phyloP scores from a whole-genome alignment of 1,284 basidiomycete genomes.

The Farysia itapuensis region DNA sequence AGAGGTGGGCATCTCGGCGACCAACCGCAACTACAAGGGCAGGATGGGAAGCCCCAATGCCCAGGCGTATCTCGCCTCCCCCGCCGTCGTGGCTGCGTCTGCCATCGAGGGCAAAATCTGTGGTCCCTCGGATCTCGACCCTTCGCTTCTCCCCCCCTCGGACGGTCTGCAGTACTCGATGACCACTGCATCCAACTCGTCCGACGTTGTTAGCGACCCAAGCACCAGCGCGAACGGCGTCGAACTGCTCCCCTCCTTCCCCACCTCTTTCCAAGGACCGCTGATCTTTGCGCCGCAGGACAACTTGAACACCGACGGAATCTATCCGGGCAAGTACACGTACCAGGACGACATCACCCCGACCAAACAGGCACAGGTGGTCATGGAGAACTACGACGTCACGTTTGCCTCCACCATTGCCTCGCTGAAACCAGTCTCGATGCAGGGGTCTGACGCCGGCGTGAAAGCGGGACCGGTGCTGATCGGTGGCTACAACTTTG shows the following conservation, averaged over 20 bases:
- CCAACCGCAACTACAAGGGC: slow-evolving; percentile 98
- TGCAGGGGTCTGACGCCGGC: background rate
- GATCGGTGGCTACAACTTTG: slow-evolving; percentile 95
- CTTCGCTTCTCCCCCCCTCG: slow-evolving; percentile 65
- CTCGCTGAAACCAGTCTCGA: slow-evolving; percentile 62
- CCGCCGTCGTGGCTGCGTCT: slow-evolving; percentile 93
- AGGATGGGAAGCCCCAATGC: slow-evolving; percentile 96
- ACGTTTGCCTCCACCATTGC: slow-evolving; percentile 77
- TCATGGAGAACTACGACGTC: slow-evolving; percentile 95
- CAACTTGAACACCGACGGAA: slow-evolving; percentile 96
- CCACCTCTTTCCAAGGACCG: slow-evolving; percentile 76
- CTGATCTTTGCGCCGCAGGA: slow-evolving; percentile 92
- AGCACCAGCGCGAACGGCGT: slow-evolving; percentile 9
- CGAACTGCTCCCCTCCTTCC: slow-evolving; percentile 65
- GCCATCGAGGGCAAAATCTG: slow-evolving; percentile 89
- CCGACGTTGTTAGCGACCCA: no score
- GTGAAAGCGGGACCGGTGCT: slow-evolving; percentile 70
- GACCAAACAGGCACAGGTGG: slow-evolving; percentile 89
- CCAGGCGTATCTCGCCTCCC: slow-evolving; percentile 90
- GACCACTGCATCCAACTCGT: slow-evolving; percentile 25
- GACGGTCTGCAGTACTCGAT: slow-evolving; percentile 62
- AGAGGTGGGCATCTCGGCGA: slow-evolving; percentile 92
- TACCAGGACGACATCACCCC: slow-evolving; percentile 99
- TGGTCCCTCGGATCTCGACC: slow-evolving; percentile 71
- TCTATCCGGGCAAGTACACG: slow-evolving; percentile 99